Base-by-base conservation (phyloP, 192 early-diverging fungal genomes). In the Podila horticola region DNA sequence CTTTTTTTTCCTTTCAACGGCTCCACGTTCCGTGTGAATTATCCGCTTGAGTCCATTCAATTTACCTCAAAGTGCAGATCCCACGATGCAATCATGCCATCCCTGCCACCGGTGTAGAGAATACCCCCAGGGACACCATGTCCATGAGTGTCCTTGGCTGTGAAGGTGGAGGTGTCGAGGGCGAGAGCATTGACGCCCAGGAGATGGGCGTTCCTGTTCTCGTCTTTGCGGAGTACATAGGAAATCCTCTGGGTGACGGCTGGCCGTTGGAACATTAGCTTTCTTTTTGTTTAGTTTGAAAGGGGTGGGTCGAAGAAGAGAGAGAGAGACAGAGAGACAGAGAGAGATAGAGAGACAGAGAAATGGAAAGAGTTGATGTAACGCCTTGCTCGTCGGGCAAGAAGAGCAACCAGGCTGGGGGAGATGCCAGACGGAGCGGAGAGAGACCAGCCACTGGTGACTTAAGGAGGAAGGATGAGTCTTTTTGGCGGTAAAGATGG, bases 61-160 rank as follows among this genome's bases (percentile, higher is more conserved):
- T 55, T 36, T 55, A 55, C 77, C 71, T 81, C 77, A n/a, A 90
- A 86, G 62, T 92, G 89, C 11, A 96, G 85, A 59, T 95, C 90
- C 97, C 97, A 99, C 0, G 90, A 87, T 31, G 93, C 92, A 55
- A 98, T 90, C 30, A 93, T 86, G 69, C 95, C 92, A 82, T 99
- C 97, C 59, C 97, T 86, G 17, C 96, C 96, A 30, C 92, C 97
- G 19, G 94, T 91, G 77, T 96, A 97, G 48, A 99, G 88, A 45
- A 94, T 81, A 9, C 94, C 94, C 50, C 89, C 89, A 5, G 83
- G 84, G 22, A 71, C 67, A 10, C 31, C 55, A 30, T 69, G 57
- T 13, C 66, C 70, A 26, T 48, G 52, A 7, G 26, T 28, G 45
- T 58, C 26, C 62, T 48, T 33, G 74, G 67, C 62, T 22, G 72